Percentiles rank a stretch among this genome's conserved stretches.
These are phyloP conservation scores for Solanum phureja DNA, from an alignment of 257 asterid genomes.

Conservation along the genomic window DNA sequence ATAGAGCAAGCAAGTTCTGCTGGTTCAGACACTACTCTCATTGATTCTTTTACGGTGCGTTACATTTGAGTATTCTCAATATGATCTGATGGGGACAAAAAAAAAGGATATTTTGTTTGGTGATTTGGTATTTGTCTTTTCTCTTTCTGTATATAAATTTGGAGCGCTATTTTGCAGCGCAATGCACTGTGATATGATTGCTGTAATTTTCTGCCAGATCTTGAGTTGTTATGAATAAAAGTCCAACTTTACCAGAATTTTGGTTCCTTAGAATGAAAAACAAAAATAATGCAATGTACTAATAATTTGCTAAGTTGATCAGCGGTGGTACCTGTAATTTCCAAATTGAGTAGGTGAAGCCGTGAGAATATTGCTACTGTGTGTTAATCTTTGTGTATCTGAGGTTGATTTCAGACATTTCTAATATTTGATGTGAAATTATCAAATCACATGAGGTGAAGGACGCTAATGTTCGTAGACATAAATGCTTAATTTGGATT, in stretches of 20 bases:
- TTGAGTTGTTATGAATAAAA: neutral
- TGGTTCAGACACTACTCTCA: conserved; percentile 72
- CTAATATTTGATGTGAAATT: neutral
- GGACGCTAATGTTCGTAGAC: neutral
- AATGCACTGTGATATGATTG: neutral
- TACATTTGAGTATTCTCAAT: neutral
- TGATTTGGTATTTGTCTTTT: neutral
- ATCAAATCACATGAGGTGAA: neutral
- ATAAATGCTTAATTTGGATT: neutral
- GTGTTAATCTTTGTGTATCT: neutral
- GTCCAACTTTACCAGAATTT: neutral
- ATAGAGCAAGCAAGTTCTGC: conserved; percentile 31
- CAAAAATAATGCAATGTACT: neutral
- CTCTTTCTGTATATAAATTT: neutral
- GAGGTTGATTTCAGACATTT: neutral
- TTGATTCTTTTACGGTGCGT: conserved; percentile 9
- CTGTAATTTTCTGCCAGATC: neutral
- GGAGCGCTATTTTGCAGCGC: neutral
- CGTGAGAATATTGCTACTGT: neutral
- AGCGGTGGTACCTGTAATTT: neutral
- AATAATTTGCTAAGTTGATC: neutral
- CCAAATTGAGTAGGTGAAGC: neutral
- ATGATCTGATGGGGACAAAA: neutral
- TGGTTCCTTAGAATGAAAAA: neutral
- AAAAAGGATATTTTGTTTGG: neutral